phyloP scores from a whole-genome alignment of 768 basidiomycete species.

The Butyriboletus loyo region DNA sequence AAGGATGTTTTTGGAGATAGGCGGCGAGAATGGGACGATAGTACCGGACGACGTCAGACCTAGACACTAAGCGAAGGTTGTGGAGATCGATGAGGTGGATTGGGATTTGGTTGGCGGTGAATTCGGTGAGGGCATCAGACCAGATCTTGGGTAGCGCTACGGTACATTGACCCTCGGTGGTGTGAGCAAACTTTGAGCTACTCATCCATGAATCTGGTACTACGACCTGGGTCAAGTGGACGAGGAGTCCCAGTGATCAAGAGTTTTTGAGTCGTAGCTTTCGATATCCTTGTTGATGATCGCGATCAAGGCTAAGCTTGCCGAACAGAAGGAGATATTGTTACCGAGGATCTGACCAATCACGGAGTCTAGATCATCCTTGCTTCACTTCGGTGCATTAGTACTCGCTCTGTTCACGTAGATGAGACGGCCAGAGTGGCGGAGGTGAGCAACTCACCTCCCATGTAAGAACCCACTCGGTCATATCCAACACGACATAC shows the following conservation, averaged over 20 bases:
- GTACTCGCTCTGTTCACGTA: not conserved
- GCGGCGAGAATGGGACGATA: slow-evolving; percentile 3
- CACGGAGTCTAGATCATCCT: not conserved
- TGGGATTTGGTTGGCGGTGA: slow-evolving; percentile 11
- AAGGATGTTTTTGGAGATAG: slow-evolving; percentile 6
- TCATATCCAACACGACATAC: slow-evolving; percentile 37
- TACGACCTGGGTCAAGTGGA: not conserved
- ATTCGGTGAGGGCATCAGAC: slow-evolving; percentile 3
- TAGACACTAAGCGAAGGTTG: slow-evolving; percentile 5
- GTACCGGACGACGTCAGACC: not conserved
- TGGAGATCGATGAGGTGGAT: slow-evolving; percentile 10
- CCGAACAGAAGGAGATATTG: not conserved
- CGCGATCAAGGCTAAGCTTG: not conserved
- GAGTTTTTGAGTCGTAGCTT: not conserved
- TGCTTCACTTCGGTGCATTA: not conserved
- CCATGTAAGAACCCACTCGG: slow-evolving; percentile 36
- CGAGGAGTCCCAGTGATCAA: not conserved
- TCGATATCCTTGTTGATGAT: not conserved
- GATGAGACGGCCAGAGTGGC: not conserved
- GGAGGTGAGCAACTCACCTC: slow-evolving; percentile 15
- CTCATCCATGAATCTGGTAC: not conserved
- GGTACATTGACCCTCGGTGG: not conserved
- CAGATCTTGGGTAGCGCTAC: not conserved
- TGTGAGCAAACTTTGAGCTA: not conserved
- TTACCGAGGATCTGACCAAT: not conserved